Percentiles rank a stretch among this genome's conserved stretches.
phyloP scores from a whole-genome alignment of 495 filamentous ascomycete species.

The Penicillium pancosmium region DNA sequence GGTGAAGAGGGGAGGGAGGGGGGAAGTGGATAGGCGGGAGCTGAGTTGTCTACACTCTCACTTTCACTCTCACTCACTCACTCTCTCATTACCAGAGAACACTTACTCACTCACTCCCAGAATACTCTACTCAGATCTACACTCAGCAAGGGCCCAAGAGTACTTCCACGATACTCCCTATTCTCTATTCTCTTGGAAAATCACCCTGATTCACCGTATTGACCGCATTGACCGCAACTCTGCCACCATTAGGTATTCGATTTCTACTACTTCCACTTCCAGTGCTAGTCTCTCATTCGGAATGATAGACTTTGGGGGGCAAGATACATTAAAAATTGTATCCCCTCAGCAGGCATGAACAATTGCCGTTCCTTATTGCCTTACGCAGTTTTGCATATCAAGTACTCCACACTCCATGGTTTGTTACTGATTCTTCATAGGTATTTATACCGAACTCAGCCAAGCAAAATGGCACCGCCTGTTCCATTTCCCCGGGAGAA shows the following conservation, averaged over 20 bases:
- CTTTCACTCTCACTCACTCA: background rate
- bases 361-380: background rate
- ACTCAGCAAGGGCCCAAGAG: no score
- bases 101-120: no score
- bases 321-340: background rate
- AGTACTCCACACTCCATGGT: no score
- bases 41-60: background rate
- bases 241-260: background rate
- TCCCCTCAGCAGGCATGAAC: background rate
- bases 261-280: background rate
- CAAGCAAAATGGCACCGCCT: background rate
- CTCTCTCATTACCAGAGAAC: background rate
- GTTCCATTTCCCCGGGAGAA: background rate
- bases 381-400: no score
- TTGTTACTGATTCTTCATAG: no score
- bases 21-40: conserved; percentile 27
- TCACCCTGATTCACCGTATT: background rate
- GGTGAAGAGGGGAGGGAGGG: conserved; percentile 19
- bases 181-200: background rate
- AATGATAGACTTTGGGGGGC: background rate
- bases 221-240: background rate
- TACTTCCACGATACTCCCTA: background rate
- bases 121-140: no score
- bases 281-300: background rate
- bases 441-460: background rate